Evolutionary conservation across 1,284 basidiomycete species (phyloP), one percentile per base, ranked within the genome.

Genomic region (Ceratobasidium sp.): DNA sequence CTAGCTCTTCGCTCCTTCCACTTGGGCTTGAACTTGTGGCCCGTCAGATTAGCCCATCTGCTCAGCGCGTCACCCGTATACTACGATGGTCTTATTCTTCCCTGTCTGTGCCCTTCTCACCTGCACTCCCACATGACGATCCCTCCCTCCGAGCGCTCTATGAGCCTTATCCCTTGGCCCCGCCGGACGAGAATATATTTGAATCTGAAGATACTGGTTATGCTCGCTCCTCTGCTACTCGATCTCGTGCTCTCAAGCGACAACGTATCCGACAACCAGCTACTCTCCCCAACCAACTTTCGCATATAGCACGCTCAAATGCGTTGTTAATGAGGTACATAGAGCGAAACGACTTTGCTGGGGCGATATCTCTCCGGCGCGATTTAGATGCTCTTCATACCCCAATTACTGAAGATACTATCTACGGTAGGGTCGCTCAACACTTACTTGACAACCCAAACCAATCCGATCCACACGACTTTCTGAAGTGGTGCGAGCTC

Each of bases 371-470:
- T 31, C 65, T 67, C 9, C 65, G 51, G 19, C 50, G 51, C 29
- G 65, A 67, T 36, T 33, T 67, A n/a, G 50, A 67, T n/a, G 65
- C 65, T 53, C 65, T 67, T 54, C 65, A 67, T 45, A 67, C 65
- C 3, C 50, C 65, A 17, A 67, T 67, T 19, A 54, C 51, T 19
- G 50, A 50, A 24, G 31, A 33, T 7, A 8, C 14, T 14, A 44
- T 36, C 14, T 67, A 67, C 22, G 50, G 50, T 9, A 24, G 24
- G 29, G 65, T 67, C 14, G 65, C 65, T 8, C 19, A 67, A 7
- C 36, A 67, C 24, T 36, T 67, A 8, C 51, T 67, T 14, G 24
- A 67, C 4, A 54, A 29, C 27, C 65, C 65, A 5, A 22, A 67
- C 27, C 50, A 54, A 41, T 67, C 65, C 29, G 50, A 67, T n/a